These are phyloP conservation scores for Microcera coccophila DNA, from an alignment of 2,329 filamentous ascomycete species.

Conservation along the genomic window DNA sequence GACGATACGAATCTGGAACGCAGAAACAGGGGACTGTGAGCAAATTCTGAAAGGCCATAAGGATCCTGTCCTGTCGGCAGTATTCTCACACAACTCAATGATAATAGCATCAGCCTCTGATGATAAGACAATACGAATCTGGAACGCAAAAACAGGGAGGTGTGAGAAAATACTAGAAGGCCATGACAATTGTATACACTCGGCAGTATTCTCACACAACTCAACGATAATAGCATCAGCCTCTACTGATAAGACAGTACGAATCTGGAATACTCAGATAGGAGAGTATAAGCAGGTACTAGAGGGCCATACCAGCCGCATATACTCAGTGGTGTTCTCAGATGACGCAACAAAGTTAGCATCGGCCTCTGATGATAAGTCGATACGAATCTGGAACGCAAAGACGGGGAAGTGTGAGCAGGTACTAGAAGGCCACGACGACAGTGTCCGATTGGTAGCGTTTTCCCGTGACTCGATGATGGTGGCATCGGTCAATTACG, in stretches of 20 bases:
- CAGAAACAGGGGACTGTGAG: not conserved
- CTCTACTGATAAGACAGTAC: not conserved
- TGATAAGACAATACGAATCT: conserved; percentile 3
- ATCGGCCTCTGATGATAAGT: conserved; percentile 2
- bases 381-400: conserved; percentile 3
- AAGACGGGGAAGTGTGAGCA: not conserved
- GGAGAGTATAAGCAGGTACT: not conserved
- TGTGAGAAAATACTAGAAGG: not conserved
- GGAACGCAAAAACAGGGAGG: conserved; percentile 1
- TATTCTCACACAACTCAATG: conserved; percentile 3
- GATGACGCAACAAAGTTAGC: not conserved
- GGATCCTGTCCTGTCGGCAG: not conserved
- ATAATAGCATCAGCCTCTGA: conserved; percentile 3
- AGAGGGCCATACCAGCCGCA: not conserved
- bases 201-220: not conserved
- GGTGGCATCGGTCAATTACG: not conserved
- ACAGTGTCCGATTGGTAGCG: not conserved
- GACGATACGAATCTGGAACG: conserved; percentile 3
- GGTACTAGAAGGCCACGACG: not conserved
- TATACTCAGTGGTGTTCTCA: conserved; percentile 4
- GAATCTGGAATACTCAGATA: not conserved
- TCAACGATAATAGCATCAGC: not conserved
- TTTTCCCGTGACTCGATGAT: not conserved
- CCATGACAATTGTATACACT: not conserved
- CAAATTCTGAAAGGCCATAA: not conserved